Base-by-base conservation (phyloP, 306 rosid genomes). In the Castanopsis chinensis region DNA sequence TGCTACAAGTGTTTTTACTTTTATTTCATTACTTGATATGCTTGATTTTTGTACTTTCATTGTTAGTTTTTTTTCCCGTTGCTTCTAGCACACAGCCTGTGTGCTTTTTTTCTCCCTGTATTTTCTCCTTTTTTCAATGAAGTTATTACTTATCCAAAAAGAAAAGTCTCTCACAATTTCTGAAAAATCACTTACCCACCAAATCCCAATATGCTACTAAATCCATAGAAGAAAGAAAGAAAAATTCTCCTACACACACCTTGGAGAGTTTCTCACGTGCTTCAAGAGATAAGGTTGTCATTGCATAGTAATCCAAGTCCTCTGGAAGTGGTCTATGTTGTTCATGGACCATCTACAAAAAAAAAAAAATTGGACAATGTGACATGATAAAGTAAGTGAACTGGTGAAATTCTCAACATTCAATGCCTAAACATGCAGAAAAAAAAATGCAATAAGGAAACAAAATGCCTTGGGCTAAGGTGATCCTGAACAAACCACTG, bases 241-340 rank as follows among this genome's bases (percentile, higher is more conserved):
- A 73, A 68, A 52, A 64, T 55, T 11, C 4, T 14, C 76, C 51
- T 19, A 20, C 53, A 85, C 89, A 72, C 70, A 95, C 99, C 98
- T 95, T 95, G 33, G 99, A 86, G 78, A 92, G 88, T 79, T 95
- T 92, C 81, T 95, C 99, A 0, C 98, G 97, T 49, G 99, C 90
- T 87, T 95, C 99, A 78, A 76, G 89, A 55, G 94, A 95, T 89
- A 95, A 80, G 41, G 93, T 91, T 74, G 92, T 91, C 93, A 95
- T 91, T 55, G 97, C 83, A 73, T 87, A 49, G 84, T 91, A 95
- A 87, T 95, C 94, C 86, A 95, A 79, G 87, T 88, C 95, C 71
- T 87, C 98, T 27, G 99, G 93, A 81, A 95, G 94, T 53, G 80
- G 88, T 85, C 83, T 92, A 81, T 95, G 99, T 51, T 95, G 98